Conservation (phyloP, 257 asterid genomes). For the Anisodus tanguticus region DNA sequence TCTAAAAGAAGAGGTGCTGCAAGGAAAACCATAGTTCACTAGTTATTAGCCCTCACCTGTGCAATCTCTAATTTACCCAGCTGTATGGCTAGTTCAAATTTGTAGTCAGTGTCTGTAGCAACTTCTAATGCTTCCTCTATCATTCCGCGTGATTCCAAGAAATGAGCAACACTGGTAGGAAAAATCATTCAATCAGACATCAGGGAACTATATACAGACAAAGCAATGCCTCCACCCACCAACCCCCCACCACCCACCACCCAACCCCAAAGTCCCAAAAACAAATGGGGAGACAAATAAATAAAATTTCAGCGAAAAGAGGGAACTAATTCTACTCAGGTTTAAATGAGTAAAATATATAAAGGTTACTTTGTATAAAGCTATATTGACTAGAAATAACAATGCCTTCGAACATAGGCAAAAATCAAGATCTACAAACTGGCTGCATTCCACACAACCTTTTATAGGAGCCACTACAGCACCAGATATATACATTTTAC, state of each 20-base stretch:
- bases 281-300: neutral
- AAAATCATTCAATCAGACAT: neutral
- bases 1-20: neutral
- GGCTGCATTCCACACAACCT: slow-evolving; percentile 4
- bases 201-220: neutral
- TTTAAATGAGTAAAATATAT: neutral
- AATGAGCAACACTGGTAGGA: slow-evolving; percentile 75
- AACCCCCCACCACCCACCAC: neutral
- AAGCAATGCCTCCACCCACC: neutral
- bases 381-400: neutral
- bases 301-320: neutral
- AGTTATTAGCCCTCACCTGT: slow-evolving; percentile 53
- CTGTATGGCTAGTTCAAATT: slow-evolving; percentile 95
- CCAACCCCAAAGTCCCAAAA: too few relatives aligned
- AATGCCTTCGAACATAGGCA: neutral
- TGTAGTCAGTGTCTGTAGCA: slow-evolving; percentile 95
- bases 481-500: neutral
- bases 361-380: neutral
- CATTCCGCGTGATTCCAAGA: slow-evolving; percentile 98
- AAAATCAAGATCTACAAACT: slow-evolving; percentile 9
- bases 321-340: neutral
- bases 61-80: slow-evolving; percentile 87
- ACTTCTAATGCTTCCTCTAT: slow-evolving; percentile 89
- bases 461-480: slow-evolving; percentile 5
- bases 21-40: neutral